Evolutionary conservation across 2,329 filamentous ascomycete species (phyloP).

Genomic region (Zopfia rhizophila): DNA sequence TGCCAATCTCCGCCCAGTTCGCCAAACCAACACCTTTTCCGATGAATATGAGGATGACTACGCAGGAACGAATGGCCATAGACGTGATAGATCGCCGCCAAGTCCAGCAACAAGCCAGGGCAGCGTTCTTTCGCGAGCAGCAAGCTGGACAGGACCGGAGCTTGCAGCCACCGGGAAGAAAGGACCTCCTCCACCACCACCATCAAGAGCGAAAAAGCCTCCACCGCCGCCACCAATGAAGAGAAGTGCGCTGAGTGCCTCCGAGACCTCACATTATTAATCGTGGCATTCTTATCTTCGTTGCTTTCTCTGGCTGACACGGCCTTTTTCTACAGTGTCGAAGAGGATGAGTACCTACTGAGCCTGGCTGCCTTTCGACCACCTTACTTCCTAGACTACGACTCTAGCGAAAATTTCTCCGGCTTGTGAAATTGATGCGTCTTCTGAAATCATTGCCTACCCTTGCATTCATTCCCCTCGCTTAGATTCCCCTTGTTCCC

Average conservation of each 20-base stretch:
- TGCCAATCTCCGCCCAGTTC: slow-evolving; percentile 57
- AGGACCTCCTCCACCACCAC: slow-evolving; percentile 67
- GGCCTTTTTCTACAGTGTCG: slow-evolving; percentile 15
- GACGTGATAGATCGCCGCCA: slow-evolving; percentile 62
- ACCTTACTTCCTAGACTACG: too few species aligned
- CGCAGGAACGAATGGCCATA: slow-evolving; percentile 37
- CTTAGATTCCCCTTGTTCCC: not conserved
- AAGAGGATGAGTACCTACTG: slow-evolving; percentile 9
- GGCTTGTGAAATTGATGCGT: too few species aligned
- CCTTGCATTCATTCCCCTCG: not conserved
- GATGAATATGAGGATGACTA: slow-evolving; percentile 51
- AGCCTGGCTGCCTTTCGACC: not conserved
- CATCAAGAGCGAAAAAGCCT: slow-evolving; percentile 72
- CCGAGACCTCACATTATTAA: slow-evolving; percentile 50
- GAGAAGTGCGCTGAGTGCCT: slow-evolving; percentile 61
- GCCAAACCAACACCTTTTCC: slow-evolving; percentile 45
- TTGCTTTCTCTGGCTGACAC: slow-evolving; percentile 26
- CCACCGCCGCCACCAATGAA: slow-evolving; percentile 73
- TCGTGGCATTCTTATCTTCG: slow-evolving; percentile 7
- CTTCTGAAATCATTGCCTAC: too few species aligned
- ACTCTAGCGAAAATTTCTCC: too few species aligned
- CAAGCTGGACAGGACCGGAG: slow-evolving; percentile 58
- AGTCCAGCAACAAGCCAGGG: slow-evolving; percentile 63
- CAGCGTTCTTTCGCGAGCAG: slow-evolving; percentile 61
- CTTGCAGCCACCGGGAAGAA: slow-evolving; percentile 56